Evolutionary conservation across 345 rosid species (phyloP), one percentile per base, ranked within the genome.

Genomic region (Clausena lansium): DNA sequence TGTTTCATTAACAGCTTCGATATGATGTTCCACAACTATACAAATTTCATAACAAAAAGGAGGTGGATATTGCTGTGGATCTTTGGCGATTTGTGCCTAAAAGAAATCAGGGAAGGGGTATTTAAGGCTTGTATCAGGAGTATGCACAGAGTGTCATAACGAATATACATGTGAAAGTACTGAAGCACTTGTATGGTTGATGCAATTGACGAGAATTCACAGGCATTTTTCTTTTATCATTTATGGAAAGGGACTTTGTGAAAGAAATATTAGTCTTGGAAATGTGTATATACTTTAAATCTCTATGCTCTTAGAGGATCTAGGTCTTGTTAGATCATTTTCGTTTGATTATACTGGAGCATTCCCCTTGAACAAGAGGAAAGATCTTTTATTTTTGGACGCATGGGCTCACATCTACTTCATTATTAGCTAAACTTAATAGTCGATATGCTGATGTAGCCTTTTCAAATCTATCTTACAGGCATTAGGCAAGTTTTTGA

Each of bases 51-150:
- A 90, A 91, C 87, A 88, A 89, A 81, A 92, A 81, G 75, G 97
- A 91, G 88, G 92, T 93, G 15, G 95, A 94, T 86, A 83, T 95
- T 39, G 93, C 94, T 0, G 99, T 95, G 63, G 98, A 95, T 85
- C 98, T 95, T 50, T 95, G 98, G 99, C 93, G 98, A 55, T 93
- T 95, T 81, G 96, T 81, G 38, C 98, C 98, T 50, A 81, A 63
- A 78, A 75, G 66, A 50, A 84, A 47, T 63, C 62, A 11, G 52
- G 73, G 60, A 77, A 80, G 71, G 33, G 60, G 35, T 17, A 47
- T 8, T 72, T 83, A 54, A 67, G n/a, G 19, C 69, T n/a, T n/a
- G 24, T 36, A 67, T 30, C 50, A 30, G 54, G 72, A 55, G 17
- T 50, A 8, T 13, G 25, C 25, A 65, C 15, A 9, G 24, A 22